Conservation (phyloP, 2,329 filamentous ascomycete genomes). For the Juglanconis sp. region DNA sequence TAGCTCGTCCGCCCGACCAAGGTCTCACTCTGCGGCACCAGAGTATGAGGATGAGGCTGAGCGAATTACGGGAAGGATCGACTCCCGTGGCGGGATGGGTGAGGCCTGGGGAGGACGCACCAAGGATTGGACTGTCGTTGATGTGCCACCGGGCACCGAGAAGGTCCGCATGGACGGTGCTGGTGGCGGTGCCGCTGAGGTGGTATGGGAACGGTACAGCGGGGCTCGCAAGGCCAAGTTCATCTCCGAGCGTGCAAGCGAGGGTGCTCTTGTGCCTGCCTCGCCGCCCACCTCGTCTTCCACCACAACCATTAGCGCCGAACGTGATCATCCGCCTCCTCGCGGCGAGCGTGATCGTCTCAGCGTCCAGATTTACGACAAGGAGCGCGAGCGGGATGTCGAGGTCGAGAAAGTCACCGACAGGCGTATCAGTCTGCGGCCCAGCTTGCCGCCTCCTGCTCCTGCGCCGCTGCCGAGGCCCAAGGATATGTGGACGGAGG, state of each 20-base stretch:
- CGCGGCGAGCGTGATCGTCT: conserved; percentile 35
- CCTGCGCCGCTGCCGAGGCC: conserved; percentile 37
- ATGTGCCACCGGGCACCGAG: conserved; percentile 80
- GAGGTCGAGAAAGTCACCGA: conserved; percentile 57
- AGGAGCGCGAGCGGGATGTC: conserved; percentile 41
- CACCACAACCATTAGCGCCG: conserved; percentile 23
- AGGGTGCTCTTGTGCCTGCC: conserved; percentile 27
- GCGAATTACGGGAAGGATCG: conserved; percentile 55
- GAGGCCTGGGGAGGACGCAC: conserved; percentile 74
- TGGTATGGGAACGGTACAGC: conserved; percentile 76
- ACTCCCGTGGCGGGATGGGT: conserved; percentile 62
- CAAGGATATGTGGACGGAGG: conserved; percentile 88
- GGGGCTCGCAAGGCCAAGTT: conserved; percentile 74
- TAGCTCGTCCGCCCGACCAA: conserved; percentile 38
- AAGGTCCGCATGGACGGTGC: conserved; percentile 78
- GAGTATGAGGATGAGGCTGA: conserved; percentile 63
- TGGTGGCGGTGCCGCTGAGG: conserved; percentile 71
- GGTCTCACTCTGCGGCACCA: conserved; percentile 50
- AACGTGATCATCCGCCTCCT: conserved; percentile 27
- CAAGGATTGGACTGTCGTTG: conserved; percentile 76
- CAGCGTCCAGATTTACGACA: conserved; percentile 44
- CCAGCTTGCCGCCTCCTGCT: conserved; percentile 31
- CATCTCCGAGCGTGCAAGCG: conserved; percentile 62
- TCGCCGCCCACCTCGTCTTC: conserved; percentile 29
- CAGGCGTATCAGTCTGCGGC: conserved; percentile 39